Evolutionary conservation across 352 stramenopile genomes (phyloP).

Genomic region (Globisporangium megalacanthum): DNA sequence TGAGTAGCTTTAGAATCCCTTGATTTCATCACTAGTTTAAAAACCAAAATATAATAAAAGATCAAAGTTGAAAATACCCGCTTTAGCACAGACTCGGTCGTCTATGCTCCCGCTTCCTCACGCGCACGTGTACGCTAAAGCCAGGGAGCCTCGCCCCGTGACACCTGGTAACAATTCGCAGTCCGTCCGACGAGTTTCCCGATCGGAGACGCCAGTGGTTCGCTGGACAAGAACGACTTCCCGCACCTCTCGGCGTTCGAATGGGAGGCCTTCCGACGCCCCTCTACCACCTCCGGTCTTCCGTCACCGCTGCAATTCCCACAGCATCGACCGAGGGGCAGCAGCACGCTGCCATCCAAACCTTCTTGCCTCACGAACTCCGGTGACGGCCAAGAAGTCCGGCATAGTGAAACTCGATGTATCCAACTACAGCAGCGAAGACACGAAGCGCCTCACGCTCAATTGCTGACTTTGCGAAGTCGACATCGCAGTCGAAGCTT

Average conservation of each 20-base stretch:
- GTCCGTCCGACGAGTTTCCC: too few relatives aligned
- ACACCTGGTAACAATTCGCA: too few relatives aligned
- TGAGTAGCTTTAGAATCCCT: too few relatives aligned
- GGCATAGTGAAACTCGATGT: slow-evolving; percentile 24
- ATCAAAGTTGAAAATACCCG: too few relatives aligned
- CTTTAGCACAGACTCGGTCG: too few relatives aligned
- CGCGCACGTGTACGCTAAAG: too few relatives aligned
- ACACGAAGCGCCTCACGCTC: slow-evolving; percentile 2
- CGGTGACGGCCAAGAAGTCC: slow-evolving; percentile 1
- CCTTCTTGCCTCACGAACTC: neutral
- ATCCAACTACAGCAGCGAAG: slow-evolving; percentile 17
- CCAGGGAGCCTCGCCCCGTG: too few relatives aligned
- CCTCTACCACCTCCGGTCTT: neutral
- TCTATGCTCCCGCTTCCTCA: too few relatives aligned
- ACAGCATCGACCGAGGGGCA: neutral
- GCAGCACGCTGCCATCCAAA: neutral
- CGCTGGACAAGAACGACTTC: too few relatives aligned
- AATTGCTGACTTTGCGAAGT: slow-evolving; percentile 19
- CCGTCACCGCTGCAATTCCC: neutral
- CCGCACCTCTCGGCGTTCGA: neutral
- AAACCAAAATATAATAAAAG: too few relatives aligned
- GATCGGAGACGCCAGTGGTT: too few relatives aligned
- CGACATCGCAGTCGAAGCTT: slow-evolving; percentile 17
- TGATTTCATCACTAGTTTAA: too few relatives aligned
- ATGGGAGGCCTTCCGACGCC: neutral